Base-by-base conservation (phyloP, 192 early-diverging fungal species). In the Podochytrium sp. region DNA sequence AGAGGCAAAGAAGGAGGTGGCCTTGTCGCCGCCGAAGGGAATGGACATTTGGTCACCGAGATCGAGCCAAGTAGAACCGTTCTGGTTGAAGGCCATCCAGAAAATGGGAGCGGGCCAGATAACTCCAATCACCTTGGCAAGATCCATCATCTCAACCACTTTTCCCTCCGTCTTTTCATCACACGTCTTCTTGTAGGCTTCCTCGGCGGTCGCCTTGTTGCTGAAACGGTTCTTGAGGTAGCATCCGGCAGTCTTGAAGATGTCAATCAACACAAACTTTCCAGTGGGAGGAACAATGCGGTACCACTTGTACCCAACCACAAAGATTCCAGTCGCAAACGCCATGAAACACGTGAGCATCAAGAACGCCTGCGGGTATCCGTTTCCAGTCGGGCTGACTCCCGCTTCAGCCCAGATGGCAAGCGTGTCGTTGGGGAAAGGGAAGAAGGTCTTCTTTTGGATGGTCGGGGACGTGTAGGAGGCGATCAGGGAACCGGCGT, bases 241-340 rank as follows among this genome's bases (percentile, higher is more conserved):
- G 39, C 49, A 50, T 62, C 60, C 2, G 20, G 78, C 80, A 29
- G 76, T 76, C 75, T 80, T 79, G 65, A 78, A 0, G 50, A 86
- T 74, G 64, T 81, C 75, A 41, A 66, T 71, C 25, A 80, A 80
- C 53, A 89, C 65, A 78, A 90, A 89, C 61, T 76, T 70, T 40
- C 89, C 86, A 52, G 77, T 70, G 53, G 89, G 86, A 38, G 89
- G 89, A 25, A 90, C 87, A 53, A 89, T 81, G 64, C 89, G 81
- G 79, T 90, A 90, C 79, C 62, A 80, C 29, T 74, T 78, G 33
- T 83, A 73, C 58, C 89, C 89, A 47, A 80, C 30, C 18, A 79
- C 73, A 69, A 90, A 88, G 63, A 90, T 35, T 29, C 53, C 42
- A 2, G 78, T 49, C 20, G 84, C 84, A 38, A 77, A 1, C 16